Percentiles rank a stretch among this genome's conserved stretches.
phyloP scores from a whole-genome alignment of 257 asterid genomes.

The Solanum sitiens region DNA sequence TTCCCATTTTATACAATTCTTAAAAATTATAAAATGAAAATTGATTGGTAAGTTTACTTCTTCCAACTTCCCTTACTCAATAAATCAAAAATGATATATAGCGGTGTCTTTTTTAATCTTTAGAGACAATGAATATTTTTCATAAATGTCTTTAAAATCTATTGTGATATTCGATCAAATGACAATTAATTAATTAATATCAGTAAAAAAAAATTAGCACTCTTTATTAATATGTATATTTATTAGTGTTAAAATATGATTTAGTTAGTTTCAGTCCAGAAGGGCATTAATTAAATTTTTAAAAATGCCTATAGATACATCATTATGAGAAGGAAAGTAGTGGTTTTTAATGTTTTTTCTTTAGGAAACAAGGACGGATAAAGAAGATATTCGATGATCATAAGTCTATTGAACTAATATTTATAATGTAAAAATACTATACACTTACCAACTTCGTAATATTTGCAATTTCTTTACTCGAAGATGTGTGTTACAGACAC shows the following conservation, averaged over 20 bases:
- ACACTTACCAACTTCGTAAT: not conserved
- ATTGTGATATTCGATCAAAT: accelerated
- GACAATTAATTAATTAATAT: no score
- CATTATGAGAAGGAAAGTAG: not conserved
- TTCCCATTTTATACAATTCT: not conserved
- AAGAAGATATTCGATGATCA: not conserved
- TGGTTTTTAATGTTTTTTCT: not conserved
- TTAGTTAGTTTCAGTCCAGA: not conserved
- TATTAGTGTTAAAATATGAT: not conserved
- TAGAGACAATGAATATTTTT: no score
- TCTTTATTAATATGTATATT: no score
- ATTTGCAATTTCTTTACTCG: not conserved
- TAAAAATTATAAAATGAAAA: not conserved
- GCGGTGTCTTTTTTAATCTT: no score
- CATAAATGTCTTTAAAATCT: no score
- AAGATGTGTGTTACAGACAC: not conserved
- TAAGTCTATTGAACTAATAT: not conserved
- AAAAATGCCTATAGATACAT: not conserved
- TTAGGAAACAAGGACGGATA: not conserved
- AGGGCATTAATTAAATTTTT: not conserved
- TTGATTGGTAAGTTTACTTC: not conserved
- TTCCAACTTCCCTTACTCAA: not conserved
- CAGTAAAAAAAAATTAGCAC: no score
- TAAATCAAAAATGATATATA: no score
- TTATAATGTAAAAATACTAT: no score